phyloP scores from a whole-genome alignment of 2,329 filamentous ascomycete genomes.

The Trichophyton simii region DNA sequence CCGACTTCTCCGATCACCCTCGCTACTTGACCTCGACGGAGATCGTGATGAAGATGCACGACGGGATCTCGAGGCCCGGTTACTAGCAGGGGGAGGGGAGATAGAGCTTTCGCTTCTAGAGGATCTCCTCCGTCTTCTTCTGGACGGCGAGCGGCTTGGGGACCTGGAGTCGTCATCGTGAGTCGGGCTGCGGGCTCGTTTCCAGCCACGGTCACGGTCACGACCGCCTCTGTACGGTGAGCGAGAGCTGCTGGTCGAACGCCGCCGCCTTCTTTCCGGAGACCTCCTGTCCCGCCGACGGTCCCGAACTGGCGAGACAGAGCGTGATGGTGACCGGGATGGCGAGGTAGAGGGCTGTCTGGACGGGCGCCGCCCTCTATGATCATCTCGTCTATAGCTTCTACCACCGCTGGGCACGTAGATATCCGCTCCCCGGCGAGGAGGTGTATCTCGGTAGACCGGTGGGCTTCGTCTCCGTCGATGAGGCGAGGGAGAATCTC shows the following conservation, averaged over 20 bases:
- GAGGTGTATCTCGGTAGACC: slow-evolving; percentile 33
- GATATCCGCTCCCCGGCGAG: slow-evolving; percentile 42
- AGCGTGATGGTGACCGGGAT: slow-evolving; percentile 20
- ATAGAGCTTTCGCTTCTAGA: slow-evolving; percentile 26
- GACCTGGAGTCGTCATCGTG: slow-evolving; percentile 33
- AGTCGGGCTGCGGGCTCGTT: slow-evolving; percentile 28
- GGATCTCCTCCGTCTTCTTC: slow-evolving; percentile 35
- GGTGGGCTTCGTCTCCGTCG: slow-evolving; percentile 38
- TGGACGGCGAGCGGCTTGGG: slow-evolving; percentile 42
- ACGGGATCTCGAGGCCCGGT: slow-evolving; percentile 20
- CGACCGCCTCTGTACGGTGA: slow-evolving; percentile 28
- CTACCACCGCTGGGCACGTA: slow-evolving; percentile 41
- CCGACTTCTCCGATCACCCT: slow-evolving; percentile 17
- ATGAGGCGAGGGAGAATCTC: slow-evolving; percentile 42
- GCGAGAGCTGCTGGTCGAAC: slow-evolving; percentile 26
- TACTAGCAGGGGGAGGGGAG: slow-evolving; percentile 19
- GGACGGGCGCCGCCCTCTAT: slow-evolving; percentile 28
- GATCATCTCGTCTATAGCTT: slow-evolving; percentile 20
- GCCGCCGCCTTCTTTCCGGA: slow-evolving; percentile 22
- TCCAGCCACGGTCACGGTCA: slow-evolving; percentile 25
- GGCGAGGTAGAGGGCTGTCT: slow-evolving; percentile 22
- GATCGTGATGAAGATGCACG: slow-evolving; percentile 25
- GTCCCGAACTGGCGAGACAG: slow-evolving; percentile 16
- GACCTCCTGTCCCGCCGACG: slow-evolving; percentile 17
- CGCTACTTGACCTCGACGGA: slow-evolving; percentile 24